Conservation (phyloP, 441 rosid genomes). For the Corymbia citriodora region DNA sequence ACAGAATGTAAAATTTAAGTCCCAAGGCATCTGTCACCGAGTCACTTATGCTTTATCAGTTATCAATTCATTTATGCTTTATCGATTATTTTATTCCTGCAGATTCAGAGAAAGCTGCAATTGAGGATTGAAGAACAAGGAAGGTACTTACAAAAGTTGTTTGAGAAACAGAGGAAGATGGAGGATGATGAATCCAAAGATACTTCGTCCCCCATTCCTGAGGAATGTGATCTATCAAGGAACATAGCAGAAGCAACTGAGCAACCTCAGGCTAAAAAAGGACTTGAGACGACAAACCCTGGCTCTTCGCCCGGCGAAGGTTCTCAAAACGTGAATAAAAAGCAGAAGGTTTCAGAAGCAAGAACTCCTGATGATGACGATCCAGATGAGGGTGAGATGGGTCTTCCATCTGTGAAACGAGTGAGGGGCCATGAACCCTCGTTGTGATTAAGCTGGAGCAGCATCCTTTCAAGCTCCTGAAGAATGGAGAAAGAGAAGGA, state of each 20-base stretch:
- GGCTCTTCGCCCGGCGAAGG: constrained; percentile 5
- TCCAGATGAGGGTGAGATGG: neutral
- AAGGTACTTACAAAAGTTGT: constrained; percentile 45
- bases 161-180: constrained; percentile 39
- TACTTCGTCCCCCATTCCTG: constrained; percentile 27
- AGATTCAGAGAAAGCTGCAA: constrained; percentile 57
- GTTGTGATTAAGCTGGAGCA: neutral
- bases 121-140: constrained; percentile 57
- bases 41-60: neutral
- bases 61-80: neutral
- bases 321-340: constrained; percentile 9
- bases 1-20: neutral
- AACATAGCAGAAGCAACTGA: constrained; percentile 13
- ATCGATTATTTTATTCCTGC: neutral
- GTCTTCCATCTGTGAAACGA: neutral
- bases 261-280: constrained; percentile 9
- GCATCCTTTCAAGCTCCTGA: neutral
- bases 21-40: neutral
- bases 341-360: constrained; percentile 22
- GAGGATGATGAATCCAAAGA: constrained; percentile 27
- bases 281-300: neutral
- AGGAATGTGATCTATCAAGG: constrained; percentile 10
- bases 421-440: neutral
- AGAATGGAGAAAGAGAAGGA: neutral
- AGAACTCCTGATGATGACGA: neutral